A percentile compares a stretch with the other conserved stretches of the same genome.
Evolutionary conservation across 177 flowering plant species (phyloP).

Genomic region (Tripterygium wilfordii): DNA sequence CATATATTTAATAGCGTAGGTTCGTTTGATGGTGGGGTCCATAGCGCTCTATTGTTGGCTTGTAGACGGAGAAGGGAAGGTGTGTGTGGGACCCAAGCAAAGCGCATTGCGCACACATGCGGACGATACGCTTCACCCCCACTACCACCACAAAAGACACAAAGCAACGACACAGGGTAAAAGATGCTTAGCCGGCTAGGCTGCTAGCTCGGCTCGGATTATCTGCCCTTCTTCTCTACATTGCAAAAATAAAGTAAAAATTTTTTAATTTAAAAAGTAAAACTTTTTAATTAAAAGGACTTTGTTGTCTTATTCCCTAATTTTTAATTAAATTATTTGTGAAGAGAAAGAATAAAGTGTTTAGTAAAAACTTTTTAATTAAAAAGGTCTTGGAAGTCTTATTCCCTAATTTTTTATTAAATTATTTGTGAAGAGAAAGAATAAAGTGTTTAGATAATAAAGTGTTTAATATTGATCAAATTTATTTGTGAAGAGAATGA

Average conservation of each 20-base stretch:
- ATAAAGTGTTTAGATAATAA: too few relatives aligned
- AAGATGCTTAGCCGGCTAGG: background rate
- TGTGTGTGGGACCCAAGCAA: background rate
- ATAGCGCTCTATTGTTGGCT: conserved; percentile 10
- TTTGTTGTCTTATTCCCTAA: conserved; percentile 7
- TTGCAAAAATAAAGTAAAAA: background rate
- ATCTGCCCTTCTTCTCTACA: background rate
- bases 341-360: background rate
- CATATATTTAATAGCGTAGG: conserved; percentile 2
- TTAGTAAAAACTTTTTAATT: background rate
- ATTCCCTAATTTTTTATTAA: too few relatives aligned
- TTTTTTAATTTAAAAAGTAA: background rate
- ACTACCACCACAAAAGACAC: conserved; percentile 7
- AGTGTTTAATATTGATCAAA: too few relatives aligned
- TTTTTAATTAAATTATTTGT: background rate
- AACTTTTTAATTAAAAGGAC: background rate
- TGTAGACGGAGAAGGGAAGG: background rate
- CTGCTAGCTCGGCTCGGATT: background rate
- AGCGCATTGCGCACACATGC: conserved; percentile 15
- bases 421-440: too few relatives aligned
- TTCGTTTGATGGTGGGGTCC: conserved; percentile 10
- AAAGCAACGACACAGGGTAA: too few relatives aligned
- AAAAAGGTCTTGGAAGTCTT: background rate
- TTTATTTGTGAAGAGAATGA: too few relatives aligned
- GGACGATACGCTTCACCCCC: conserved; percentile 7